phyloP scores from a whole-genome alignment of 306 rosid species.

The Neltuma alba region DNA sequence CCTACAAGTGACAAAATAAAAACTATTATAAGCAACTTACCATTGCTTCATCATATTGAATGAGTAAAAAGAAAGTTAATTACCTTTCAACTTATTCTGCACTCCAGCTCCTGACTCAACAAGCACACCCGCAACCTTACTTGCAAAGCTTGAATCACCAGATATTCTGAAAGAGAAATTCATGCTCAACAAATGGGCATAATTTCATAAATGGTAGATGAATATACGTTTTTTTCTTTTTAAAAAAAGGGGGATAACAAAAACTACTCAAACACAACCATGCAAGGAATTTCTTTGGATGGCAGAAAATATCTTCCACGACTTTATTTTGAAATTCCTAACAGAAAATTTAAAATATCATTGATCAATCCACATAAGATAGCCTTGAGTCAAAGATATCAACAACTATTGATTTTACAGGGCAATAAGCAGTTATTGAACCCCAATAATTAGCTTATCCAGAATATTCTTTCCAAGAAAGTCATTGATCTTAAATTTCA shows the following conservation, averaged over 20 bases:
- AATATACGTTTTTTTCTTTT: neutral
- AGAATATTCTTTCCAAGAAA: neutral
- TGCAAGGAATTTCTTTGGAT: constrained; percentile 26
- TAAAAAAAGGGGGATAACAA: neutral
- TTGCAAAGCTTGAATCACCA: constrained; percentile 57
- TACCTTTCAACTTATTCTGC: constrained; percentile 50
- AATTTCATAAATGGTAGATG: constrained; percentile 29
- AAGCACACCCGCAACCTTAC: constrained; percentile 66
- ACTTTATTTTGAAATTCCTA: neutral
- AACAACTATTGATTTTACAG: neutral
- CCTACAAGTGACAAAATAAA: constrained; percentile 51
- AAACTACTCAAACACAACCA: constrained; percentile 22
- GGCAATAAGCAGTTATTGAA: neutral
- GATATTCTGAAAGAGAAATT: constrained; percentile 55
- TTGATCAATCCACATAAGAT: neutral
- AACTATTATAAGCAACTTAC: constrained; percentile 33
- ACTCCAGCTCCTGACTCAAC: constrained; percentile 58
- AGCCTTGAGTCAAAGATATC: neutral
- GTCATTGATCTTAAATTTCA: neutral
- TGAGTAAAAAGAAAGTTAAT: constrained; percentile 23
- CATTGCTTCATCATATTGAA: constrained; percentile 5
- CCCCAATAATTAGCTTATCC: neutral
- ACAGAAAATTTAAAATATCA: constrained; percentile 7
- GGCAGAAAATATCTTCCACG: neutral
- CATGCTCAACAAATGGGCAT: constrained; percentile 19